Conservation (phyloP, 306 rosid genomes). For the Quercus engelmannii region DNA sequence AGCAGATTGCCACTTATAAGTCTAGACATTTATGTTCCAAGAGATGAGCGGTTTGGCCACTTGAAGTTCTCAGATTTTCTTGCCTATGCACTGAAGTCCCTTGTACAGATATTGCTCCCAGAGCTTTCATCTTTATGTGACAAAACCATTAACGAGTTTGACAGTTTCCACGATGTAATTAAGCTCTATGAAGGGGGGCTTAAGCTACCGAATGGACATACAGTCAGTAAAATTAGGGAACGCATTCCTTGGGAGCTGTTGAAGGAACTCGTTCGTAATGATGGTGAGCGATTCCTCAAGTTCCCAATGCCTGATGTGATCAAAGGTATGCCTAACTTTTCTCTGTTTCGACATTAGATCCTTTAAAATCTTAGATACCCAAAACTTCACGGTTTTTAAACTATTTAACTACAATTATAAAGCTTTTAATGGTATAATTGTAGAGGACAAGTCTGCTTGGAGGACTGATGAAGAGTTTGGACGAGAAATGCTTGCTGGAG, state of each 20-base stretch:
- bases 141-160: conserved; percentile 81
- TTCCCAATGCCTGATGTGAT: conserved; percentile 84
- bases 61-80: conserved; percentile 78
- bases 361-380: not conserved
- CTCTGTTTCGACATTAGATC: not conserved
- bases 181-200: conserved; percentile 63
- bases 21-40: conserved; percentile 74
- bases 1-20: conserved; percentile 65
- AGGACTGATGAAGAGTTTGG: conserved; percentile 85
- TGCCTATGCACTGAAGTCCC: conserved; percentile 71
- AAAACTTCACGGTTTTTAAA: not conserved
- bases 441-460: conserved; percentile 81
- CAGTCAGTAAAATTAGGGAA: conserved; percentile 40
- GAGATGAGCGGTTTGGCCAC: conserved; percentile 73
- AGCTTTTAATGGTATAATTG: conserved; percentile 1
- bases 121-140: conserved; percentile 66
- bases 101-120: conserved; percentile 63
- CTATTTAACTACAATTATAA: not conserved
- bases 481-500: conserved; percentile 96
- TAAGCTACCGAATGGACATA: conserved; percentile 49
- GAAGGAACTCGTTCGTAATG: conserved; percentile 67
- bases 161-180: conserved; percentile 60
- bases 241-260: conserved; percentile 72
- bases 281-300: conserved; percentile 79
- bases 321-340: conserved; percentile 43